Conservation (phyloP, 2,329 filamentous ascomycete genomes). For the Scytalidium lignicola region DNA sequence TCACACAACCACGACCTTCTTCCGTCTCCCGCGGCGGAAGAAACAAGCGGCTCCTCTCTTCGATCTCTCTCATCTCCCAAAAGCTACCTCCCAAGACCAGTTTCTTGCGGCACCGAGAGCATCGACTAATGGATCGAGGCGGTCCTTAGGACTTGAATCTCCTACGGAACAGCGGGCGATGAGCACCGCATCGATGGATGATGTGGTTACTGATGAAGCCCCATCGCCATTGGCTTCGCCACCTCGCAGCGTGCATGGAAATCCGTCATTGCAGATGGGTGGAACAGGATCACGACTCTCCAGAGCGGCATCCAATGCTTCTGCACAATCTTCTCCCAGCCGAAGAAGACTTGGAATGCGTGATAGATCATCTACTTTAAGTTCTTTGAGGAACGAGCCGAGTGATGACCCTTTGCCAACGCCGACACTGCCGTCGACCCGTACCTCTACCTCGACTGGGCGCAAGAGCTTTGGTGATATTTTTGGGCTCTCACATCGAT, state of each 20-base stretch:
- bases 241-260: constrained; percentile 17
- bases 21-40: constrained; percentile 73
- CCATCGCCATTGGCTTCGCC: constrained; percentile 25
- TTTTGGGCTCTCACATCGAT: constrained; percentile 66
- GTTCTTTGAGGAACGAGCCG: constrained; percentile 69
- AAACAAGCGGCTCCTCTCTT: constrained; percentile 68
- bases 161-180: constrained; percentile 37
- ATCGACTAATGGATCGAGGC: constrained; percentile 39
- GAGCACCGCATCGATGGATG: constrained; percentile 19
- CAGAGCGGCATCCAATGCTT: constrained; percentile 56
- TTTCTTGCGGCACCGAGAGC: constrained; percentile 33
- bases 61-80: constrained; percentile 83
- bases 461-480: constrained; percentile 91
- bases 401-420: constrained; percentile 66
- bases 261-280: constrained; percentile 11
- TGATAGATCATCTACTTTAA: constrained; percentile 84
- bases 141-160: constrained; percentile 27
- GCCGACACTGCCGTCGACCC: constrained; percentile 46
- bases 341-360: constrained; percentile 56
- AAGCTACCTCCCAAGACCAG: constrained; percentile 42
- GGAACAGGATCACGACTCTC: constrained; percentile 30
- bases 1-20: constrained; percentile 67
- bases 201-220: constrained; percentile 14
- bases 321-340: constrained; percentile 65
- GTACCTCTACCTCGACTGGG: constrained; percentile 83